A percentile compares a stretch with the other conserved stretches of the same genome.
Conservation (phyloP, 1,284 basidiomycete species). For the Malassezia globosa region DNA sequence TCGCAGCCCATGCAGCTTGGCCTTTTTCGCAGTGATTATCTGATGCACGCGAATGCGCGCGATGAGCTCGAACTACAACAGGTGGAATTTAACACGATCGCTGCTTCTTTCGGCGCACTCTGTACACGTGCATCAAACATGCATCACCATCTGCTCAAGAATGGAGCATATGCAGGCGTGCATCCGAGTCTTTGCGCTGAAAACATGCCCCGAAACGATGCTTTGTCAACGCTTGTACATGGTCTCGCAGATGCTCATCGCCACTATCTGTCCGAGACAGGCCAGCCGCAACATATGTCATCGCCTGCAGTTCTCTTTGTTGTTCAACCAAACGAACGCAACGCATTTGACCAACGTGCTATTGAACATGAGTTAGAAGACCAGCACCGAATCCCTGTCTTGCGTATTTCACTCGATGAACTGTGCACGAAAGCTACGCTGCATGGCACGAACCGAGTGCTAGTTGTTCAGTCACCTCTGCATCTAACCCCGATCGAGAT, state of each 20-base stretch:
- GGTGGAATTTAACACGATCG: conserved; percentile 97
- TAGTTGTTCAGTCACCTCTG: conserved; percentile 3
- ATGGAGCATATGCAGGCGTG: conserved; percentile 54
- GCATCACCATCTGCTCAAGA: conserved; percentile 51
- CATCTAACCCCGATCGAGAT: conserved; percentile 53
- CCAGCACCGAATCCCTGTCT: conserved; percentile 47
- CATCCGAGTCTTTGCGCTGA: conserved; percentile 54
- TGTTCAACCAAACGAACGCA: conserved; percentile 78
- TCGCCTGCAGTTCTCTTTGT: conserved; percentile 63
- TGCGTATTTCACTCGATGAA: conserved; percentile 28
- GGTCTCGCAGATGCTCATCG: conserved; percentile 71
- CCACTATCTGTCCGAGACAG: conserved; percentile 54
- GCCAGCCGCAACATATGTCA: not conserved
- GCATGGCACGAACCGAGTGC: conserved; percentile 3
- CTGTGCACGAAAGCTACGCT: conserved; percentile 16
- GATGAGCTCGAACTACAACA: conserved; percentile 61
- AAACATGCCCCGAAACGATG: conserved; percentile 65
- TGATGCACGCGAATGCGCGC: conserved; percentile 57
- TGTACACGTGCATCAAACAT: conserved; percentile 63
- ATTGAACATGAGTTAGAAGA: conserved; percentile 76
- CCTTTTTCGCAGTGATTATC: conserved; percentile 89
- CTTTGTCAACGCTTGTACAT: conserved; percentile 59
- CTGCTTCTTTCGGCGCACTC: conserved; percentile 75
- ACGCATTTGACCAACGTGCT: conserved; percentile 84
- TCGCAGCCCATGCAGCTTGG: conserved; percentile 69